These are phyloP conservation scores for Neurospora sp. DNA, from an alignment of 495 filamentous ascomycete species.

Conservation along the genomic window DNA sequence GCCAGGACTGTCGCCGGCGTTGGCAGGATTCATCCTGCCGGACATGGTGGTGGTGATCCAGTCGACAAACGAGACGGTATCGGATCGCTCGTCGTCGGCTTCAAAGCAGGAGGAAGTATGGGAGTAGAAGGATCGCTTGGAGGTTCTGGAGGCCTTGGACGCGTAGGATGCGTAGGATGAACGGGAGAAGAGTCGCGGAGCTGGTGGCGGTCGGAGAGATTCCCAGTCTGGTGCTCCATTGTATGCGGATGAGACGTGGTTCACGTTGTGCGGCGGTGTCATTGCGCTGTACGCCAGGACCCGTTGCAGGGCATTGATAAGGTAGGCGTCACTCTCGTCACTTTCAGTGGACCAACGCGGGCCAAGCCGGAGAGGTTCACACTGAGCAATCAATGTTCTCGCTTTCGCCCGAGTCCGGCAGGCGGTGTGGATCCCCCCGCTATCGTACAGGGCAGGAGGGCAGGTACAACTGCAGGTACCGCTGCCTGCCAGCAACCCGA, in stretches of 20 bases:
- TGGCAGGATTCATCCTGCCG: conserved; percentile 17
- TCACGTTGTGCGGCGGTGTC: background rate
- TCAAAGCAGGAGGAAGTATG: conserved; percentile 42
- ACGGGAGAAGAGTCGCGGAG: conserved; percentile 33
- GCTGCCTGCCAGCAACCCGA: background rate
- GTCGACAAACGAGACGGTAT: conserved; percentile 4
- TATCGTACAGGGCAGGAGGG: background rate
- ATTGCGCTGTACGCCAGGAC: background rate
- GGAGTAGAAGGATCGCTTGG: conserved; percentile 33
- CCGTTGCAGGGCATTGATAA: background rate
- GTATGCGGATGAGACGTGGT: background rate
- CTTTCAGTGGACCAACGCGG: background rate
- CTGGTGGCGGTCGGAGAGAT: conserved; percentile 24
- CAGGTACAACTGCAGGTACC: background rate
- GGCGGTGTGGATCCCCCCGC: background rate
- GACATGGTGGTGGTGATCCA: conserved; percentile 3
- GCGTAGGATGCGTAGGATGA: conserved; percentile 23
- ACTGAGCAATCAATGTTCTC: background rate
- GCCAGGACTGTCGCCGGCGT: conserved; percentile 7
- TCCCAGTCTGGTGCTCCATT: conserved; percentile 6
- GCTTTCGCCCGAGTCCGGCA: background rate
- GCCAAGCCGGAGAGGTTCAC: background rate
- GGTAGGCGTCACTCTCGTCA: background rate
- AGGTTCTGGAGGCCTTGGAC: conserved; percentile 8
- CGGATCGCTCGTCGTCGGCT: conserved; percentile 53